Conservation (phyloP, 2,329 filamentous ascomycete species). For the Nothophoma quercina region DNA sequence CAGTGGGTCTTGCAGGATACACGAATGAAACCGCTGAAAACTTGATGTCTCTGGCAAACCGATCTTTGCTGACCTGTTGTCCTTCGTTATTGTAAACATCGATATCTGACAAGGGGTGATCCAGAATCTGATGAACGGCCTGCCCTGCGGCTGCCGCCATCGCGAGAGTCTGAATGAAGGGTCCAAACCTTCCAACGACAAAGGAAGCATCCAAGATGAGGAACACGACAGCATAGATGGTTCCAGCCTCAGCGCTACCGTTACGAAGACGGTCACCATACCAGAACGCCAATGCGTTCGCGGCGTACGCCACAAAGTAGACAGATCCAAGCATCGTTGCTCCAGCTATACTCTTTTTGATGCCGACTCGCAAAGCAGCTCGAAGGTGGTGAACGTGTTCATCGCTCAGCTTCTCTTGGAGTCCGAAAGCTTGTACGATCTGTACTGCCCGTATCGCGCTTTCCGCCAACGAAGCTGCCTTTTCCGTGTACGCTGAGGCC, state of each 20-base stretch:
- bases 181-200: conserved; percentile 68
- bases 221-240: conserved; percentile 70
- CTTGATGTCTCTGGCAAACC: conserved; percentile 42
- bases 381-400: conserved; percentile 48
- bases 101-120: conserved; percentile 50
- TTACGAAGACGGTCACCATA: conserved; percentile 47
- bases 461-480: conserved; percentile 55
- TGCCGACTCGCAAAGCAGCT: conserved; percentile 45
- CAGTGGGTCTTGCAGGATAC: conserved; percentile 54
- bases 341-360: conserved; percentile 52
- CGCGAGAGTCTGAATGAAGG: conserved; percentile 65
- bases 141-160: conserved; percentile 61
- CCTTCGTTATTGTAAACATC: conserved; percentile 48
- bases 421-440: conserved; percentile 58
- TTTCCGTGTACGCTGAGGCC: conserved; percentile 49
- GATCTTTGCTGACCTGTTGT: conserved; percentile 20
- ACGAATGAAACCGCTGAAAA: conserved; percentile 52
- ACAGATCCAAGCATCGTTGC: conserved; percentile 54
- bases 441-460: conserved; percentile 56
- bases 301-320: conserved; percentile 56
- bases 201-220: conserved; percentile 70
- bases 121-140: conserved; percentile 55
- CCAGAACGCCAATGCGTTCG: conserved; percentile 57
- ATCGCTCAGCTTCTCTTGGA: conserved; percentile 50
- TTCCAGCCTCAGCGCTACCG: conserved; percentile 53